A percentile compares a stretch with the other conserved stretches of the same genome.
phyloP scores from a whole-genome alignment of 2,329 filamentous ascomycete species.

The Sarocladiaceae sp. region DNA sequence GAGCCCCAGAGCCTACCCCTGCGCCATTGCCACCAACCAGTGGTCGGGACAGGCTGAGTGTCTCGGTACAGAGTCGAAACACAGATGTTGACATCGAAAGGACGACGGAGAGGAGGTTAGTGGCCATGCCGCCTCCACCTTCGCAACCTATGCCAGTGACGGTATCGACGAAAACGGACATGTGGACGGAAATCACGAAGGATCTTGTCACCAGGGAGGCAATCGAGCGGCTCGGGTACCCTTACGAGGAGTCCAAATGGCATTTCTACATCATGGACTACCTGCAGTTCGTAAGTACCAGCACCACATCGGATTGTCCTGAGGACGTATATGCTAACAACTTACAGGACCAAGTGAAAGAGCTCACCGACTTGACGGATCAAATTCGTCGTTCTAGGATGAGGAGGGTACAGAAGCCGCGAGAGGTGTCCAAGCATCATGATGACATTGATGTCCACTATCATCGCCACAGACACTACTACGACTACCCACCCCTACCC shows the following conservation, averaged over 20 bases:
- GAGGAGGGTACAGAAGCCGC: slow-evolving; percentile 47
- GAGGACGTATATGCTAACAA: slow-evolving; percentile 24
- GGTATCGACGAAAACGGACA: slow-evolving; percentile 41
- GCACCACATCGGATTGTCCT: not conserved
- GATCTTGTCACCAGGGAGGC: slow-evolving; percentile 84
- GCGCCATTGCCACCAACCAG: slow-evolving; percentile 23
- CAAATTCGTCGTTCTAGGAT: slow-evolving; percentile 66
- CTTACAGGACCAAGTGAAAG: slow-evolving; percentile 75
- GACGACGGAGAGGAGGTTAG: slow-evolving; percentile 46
- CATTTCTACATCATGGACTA: slow-evolving; percentile 95
- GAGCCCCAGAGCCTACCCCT: slow-evolving; percentile 14
- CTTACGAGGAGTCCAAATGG: slow-evolving; percentile 82
- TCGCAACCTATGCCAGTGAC: slow-evolving; percentile 35
- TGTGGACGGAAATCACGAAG: slow-evolving; percentile 98
- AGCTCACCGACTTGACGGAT: slow-evolving; percentile 78
- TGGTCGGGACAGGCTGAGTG: slow-evolving; percentile 35
- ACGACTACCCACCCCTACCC: not conserved
- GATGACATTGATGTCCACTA: slow-evolving; percentile 39
- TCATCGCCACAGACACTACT: slow-evolving; percentile 8
- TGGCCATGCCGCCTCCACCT: slow-evolving; percentile 28
- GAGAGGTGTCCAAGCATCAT: slow-evolving; percentile 56
- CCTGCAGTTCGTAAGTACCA: slow-evolving; percentile 71
- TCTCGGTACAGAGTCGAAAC: slow-evolving; percentile 43
- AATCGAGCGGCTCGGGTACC: slow-evolving; percentile 78
- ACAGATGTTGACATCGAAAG: slow-evolving; percentile 54